Percentiles rank a stretch among this genome's conserved stretches.
Conservation (phyloP, 1,284 basidiomycete genomes). For the Trametes polyzona region DNA sequence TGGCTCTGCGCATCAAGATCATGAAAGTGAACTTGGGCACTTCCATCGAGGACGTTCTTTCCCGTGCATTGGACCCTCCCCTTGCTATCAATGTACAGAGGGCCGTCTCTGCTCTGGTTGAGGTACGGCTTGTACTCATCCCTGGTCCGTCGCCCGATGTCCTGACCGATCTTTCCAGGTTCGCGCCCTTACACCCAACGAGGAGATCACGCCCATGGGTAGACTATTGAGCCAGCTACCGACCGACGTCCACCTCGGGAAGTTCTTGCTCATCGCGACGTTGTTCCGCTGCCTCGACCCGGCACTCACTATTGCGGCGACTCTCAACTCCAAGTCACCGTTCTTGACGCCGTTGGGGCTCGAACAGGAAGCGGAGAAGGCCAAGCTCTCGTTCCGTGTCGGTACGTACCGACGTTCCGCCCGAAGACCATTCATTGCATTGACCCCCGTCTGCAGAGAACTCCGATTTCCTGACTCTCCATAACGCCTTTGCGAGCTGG, state of each 20-base stretch:
- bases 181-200: constrained; percentile 81
- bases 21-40: constrained; percentile 89
- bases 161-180: constrained; percentile 50
- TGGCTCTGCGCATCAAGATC: constrained; percentile 96
- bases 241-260: constrained; percentile 95
- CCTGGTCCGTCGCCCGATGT: neutral
- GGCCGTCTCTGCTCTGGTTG: constrained; percentile 89
- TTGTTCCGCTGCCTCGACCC: constrained; percentile 93
- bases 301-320: constrained; percentile 93
- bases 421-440: neutral
- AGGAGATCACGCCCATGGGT: constrained; percentile 97
- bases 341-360: constrained; percentile 90
- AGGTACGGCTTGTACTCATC: constrained; percentile 58
- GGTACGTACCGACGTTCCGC: constrained; percentile 58
- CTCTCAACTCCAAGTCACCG: constrained; percentile 92
- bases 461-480: constrained; percentile 95
- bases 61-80: constrained; percentile 91
- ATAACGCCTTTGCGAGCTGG: constrained; percentile 92
- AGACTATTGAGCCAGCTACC: constrained; percentile 90
- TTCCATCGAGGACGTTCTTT: constrained; percentile 90
- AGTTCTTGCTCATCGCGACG: constrained; percentile 89
- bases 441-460: constrained; percentile 60
- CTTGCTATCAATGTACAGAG: constrained; percentile 87
- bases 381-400: constrained; percentile 80
- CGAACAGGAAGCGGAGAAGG: constrained; percentile 86